Percentiles rank a stretch among this genome's conserved stretches.
Conservation (phyloP, 2,329 filamentous ascomycete species). For the Boeremia exigua region DNA sequence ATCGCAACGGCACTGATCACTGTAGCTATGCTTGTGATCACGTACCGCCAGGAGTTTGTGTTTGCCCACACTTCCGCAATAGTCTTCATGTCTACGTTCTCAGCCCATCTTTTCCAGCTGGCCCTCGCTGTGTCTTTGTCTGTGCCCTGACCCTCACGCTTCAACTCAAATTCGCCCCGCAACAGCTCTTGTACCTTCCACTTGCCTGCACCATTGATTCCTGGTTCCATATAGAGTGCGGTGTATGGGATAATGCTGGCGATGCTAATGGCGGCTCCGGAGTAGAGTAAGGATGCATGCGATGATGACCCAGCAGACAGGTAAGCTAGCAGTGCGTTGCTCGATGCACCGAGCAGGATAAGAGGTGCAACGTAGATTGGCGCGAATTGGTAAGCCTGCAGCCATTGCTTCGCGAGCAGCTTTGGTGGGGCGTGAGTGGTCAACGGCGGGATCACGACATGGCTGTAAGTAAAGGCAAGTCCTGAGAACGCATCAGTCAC, state of each 20-base stretch:
- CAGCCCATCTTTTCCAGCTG: constrained; percentile 24
- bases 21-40: constrained; percentile 23
- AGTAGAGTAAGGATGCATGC: constrained; percentile 27
- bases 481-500: constrained; percentile 19
- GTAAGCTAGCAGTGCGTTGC: constrained; percentile 42
- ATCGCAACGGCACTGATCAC: constrained; percentile 25
- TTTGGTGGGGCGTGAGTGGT: constrained; percentile 40
- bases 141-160: constrained; percentile 18
- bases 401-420: constrained; percentile 49
- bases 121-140: constrained; percentile 23
- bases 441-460: constrained; percentile 47
- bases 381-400: constrained; percentile 48
- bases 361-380: constrained; percentile 47
- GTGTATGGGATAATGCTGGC: constrained; percentile 46
- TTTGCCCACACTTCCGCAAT: constrained; percentile 26
- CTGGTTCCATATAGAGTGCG: constrained; percentile 49
- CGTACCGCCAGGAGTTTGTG: constrained; percentile 27
- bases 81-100: constrained; percentile 27
- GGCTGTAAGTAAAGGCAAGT: constrained; percentile 43
- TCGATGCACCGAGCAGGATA: constrained; percentile 40
- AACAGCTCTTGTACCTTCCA: constrained; percentile 48
- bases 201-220: constrained; percentile 48
- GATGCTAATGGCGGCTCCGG: constrained; percentile 32
- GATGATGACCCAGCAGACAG: not conserved
- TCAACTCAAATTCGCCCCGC: constrained; percentile 29